phyloP scores from a whole-genome alignment of 1,284 basidiomycete species.

The Malassezia vespertilionis region DNA sequence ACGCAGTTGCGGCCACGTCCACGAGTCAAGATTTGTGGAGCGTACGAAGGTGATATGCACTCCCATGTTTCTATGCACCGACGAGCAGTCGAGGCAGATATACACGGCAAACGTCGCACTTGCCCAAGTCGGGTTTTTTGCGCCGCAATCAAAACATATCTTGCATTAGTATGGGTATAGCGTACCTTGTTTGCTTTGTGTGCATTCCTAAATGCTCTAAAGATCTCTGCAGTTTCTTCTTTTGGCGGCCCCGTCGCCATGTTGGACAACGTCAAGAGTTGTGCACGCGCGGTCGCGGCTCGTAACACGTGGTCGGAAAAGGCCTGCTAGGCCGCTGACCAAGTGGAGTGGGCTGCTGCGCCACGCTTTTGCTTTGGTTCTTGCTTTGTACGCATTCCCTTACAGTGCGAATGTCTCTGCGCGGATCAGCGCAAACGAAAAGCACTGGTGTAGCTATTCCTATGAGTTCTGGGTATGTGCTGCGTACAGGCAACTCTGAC shows the following conservation, averaged over 20 bases:
- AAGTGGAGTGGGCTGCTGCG: neutral
- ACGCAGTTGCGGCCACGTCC: slow-evolving; percentile 80
- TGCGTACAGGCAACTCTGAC: neutral
- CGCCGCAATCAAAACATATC: slow-evolving; percentile 93
- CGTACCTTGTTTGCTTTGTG: slow-evolving; percentile 41
- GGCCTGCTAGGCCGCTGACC: neutral
- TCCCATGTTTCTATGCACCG: slow-evolving; percentile 87
- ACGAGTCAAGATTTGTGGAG: slow-evolving; percentile 94
- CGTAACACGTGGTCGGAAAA: too few species aligned
- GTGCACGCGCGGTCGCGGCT: too few species aligned
- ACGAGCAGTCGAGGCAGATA: slow-evolving; percentile 95
- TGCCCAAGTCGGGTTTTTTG: slow-evolving; percentile 95
- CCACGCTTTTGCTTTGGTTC: slow-evolving; percentile 1
- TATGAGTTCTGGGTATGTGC: slow-evolving; percentile 13
- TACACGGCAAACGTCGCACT: slow-evolving; percentile 93
- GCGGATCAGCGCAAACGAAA: slow-evolving; percentile 6
- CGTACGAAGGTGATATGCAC: slow-evolving; percentile 96
- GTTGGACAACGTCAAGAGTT: too few species aligned
- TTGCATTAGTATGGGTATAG: slow-evolving; percentile 46
- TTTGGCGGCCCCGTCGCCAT: slow-evolving; percentile 35
- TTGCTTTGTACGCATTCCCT: neutral
- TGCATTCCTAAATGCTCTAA: slow-evolving; percentile 37
- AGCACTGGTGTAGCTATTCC: neutral
- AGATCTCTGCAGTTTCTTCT: slow-evolving; percentile 45
- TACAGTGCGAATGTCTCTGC: slow-evolving; percentile 7